Percentiles rank a stretch among this genome's conserved stretches.
Conservation (phyloP, 306 rosid genomes). For the Adenanthera pavonina region DNA sequence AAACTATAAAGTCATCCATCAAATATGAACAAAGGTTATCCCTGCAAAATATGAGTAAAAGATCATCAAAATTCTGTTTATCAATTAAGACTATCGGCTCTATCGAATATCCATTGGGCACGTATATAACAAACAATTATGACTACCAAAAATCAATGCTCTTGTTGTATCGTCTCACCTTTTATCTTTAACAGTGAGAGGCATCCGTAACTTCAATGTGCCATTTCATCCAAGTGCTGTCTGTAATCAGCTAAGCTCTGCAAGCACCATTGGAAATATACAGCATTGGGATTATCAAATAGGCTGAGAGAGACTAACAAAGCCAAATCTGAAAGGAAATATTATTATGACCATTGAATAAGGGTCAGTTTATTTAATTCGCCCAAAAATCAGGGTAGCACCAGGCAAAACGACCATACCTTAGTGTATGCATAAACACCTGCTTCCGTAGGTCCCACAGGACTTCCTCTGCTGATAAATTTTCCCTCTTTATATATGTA, state of each 20-base stretch:
- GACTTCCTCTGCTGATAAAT: conserved; percentile 88
- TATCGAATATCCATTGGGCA: neutral
- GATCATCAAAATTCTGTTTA: conserved; percentile 13
- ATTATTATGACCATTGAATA: conserved; percentile 6
- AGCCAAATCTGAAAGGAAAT: conserved; percentile 18
- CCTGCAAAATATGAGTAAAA: conserved; percentile 40
- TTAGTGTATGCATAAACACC: conserved; percentile 91
- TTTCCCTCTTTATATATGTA: conserved; percentile 84
- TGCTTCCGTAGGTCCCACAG: conserved; percentile 83
- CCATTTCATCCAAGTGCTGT: conserved; percentile 58
- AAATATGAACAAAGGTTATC: conserved; percentile 30
- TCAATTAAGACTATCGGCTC: conserved; percentile 2
- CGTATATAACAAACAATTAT: conserved; percentile 10
- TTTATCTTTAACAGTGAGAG: conserved; percentile 7
- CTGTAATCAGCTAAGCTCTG: conserved; percentile 67
- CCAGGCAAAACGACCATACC: conserved; percentile 51
- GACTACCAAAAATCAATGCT: conserved; percentile 1
- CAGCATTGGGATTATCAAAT: conserved; percentile 26
- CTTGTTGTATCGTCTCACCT: conserved; percentile 27
- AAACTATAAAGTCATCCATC: conserved; percentile 24
- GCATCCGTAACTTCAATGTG: conserved; percentile 35
- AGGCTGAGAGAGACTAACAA: neutral
- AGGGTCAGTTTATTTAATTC: neutral
- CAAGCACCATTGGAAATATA: conserved; percentile 38
- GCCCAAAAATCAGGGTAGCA: conserved; percentile 22